phyloP scores from a whole-genome alignment of 768 basidiomycete genomes.

The Rhodotorula kratochvilovae region DNA sequence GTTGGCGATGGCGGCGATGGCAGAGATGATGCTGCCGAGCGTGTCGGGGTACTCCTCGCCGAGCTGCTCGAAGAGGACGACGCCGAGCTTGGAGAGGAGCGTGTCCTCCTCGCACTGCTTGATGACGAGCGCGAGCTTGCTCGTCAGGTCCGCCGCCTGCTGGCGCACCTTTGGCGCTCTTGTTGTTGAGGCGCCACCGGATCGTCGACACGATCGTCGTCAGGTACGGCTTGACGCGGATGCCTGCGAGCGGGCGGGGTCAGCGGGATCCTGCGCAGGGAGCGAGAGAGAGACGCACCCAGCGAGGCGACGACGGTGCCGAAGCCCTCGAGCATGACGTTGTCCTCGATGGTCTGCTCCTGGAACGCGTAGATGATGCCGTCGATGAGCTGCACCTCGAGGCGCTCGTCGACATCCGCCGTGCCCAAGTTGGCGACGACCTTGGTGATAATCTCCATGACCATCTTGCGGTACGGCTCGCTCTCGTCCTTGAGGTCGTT shows the following conservation, averaged over 20 bases:
- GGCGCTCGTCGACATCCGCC: slow-evolving; percentile 93
- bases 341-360: slow-evolving; percentile 97
- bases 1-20: slow-evolving; percentile 96
- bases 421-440: slow-evolving; percentile 88
- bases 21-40: slow-evolving; percentile 96
- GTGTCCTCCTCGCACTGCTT: slow-evolving; percentile 98
- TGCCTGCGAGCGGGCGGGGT: slow-evolving; percentile 53
- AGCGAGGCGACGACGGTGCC: slow-evolving; percentile 96
- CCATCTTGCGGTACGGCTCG: slow-evolving; percentile 73
- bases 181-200: slow-evolving; percentile 98
- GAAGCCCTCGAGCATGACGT: slow-evolving; percentile 98
- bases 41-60: slow-evolving; percentile 99
- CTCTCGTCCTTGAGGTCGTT: slow-evolving; percentile 74
- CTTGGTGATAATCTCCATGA: slow-evolving; percentile 99
- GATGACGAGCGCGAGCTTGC: slow-evolving; percentile 92
- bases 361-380: slow-evolving; percentile 99
- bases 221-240: slow-evolving; percentile 95
- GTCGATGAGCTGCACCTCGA: slow-evolving; percentile 90
- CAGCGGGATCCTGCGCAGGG: neutral
- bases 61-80: slow-evolving; percentile 95
- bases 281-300: slow-evolving; percentile 46
- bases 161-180: slow-evolving; percentile 98
- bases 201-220: slow-evolving; percentile 98
- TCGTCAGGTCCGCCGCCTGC: slow-evolving; percentile 96
- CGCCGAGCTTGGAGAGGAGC: slow-evolving; percentile 86